Percentiles rank a stretch among this genome's conserved stretches.
Evolutionary conservation across 2,329 filamentous ascomycete genomes (phyloP).

Genomic region (Didymella arachidicola): DNA sequence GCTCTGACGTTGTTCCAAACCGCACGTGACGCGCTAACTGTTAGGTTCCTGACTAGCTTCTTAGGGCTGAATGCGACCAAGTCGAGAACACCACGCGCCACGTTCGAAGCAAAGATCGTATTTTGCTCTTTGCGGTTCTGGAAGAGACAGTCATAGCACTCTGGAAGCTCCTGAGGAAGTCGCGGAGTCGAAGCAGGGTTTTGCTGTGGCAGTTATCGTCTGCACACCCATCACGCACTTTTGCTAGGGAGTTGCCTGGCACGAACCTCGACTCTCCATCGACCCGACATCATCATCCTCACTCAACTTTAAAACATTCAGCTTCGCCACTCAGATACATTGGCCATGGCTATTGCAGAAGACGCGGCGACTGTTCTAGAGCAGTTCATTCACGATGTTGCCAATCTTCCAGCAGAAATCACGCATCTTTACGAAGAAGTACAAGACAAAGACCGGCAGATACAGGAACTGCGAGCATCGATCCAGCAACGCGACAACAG

Average conservation of each 20-base stretch:
- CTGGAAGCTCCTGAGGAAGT: not conserved
- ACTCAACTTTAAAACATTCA: not conserved
- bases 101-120: not conserved
- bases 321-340: not conserved
- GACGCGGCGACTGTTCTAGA: slow-evolving; percentile 76
- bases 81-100: slow-evolving; percentile 12
- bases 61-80: slow-evolving; percentile 11
- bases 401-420: slow-evolving; percentile 83
- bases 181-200: not conserved
- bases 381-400: slow-evolving; percentile 78
- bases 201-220: not conserved
- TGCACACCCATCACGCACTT: not conserved
- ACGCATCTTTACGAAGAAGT: slow-evolving; percentile 86
- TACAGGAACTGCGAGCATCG: slow-evolving; percentile 71
- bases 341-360: slow-evolving; percentile 55
- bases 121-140: not conserved
- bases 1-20: slow-evolving; percentile 32
- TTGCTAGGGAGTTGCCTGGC: not conserved
- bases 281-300: not conserved
- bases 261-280: slow-evolving; percentile 1
- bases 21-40: slow-evolving; percentile 32
- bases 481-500: slow-evolving; percentile 76
- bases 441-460: slow-evolving; percentile 77
- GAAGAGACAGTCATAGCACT: not conserved
- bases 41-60: slow-evolving; percentile 12